These are phyloP conservation scores for Trichodelitschia bisporula DNA, from an alignment of 495 filamentous ascomycete species.

Conservation along the genomic window DNA sequence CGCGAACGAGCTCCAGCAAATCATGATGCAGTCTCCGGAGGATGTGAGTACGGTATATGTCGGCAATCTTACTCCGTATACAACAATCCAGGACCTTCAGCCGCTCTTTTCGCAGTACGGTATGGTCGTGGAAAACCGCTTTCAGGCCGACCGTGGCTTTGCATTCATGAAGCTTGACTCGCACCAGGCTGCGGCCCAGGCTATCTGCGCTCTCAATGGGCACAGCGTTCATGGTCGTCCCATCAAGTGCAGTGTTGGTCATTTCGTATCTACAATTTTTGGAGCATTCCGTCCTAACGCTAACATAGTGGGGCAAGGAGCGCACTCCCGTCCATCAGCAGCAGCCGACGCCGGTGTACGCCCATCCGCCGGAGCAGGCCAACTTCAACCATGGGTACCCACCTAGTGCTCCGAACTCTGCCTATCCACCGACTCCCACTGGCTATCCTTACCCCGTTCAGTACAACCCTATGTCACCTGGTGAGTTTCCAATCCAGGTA, in stretches of 20 bases:
- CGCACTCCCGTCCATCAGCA: too few relatives aligned
- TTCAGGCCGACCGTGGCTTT: conserved; percentile 95
- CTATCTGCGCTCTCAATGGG: conserved; percentile 89
- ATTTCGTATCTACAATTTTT: too few relatives aligned
- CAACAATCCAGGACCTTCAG: conserved; percentile 81
- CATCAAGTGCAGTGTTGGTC: conserved; percentile 90
- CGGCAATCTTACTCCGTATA: conserved; percentile 94
- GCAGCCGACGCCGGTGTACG: too few relatives aligned
- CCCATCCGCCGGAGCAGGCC: too few relatives aligned
- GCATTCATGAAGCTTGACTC: conserved; percentile 99
- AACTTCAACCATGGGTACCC: too few relatives aligned
- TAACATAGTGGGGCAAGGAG: too few relatives aligned
- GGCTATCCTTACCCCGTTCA: too few relatives aligned
- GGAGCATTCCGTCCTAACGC: conserved; percentile 3
- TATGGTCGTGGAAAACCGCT: conserved; percentile 86
- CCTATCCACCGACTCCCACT: too few relatives aligned
- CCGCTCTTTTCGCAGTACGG: conserved; percentile 97
- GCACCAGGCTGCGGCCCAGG: conserved; percentile 94
- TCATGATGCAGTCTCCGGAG: conserved; percentile 83
- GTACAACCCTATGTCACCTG: too few relatives aligned
- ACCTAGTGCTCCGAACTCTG: too few relatives aligned
- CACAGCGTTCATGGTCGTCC: conserved; percentile 96
- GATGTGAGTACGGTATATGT: conserved; percentile 99
- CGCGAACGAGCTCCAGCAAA: conserved; percentile 93
- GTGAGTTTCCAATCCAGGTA: too few relatives aligned